Evolutionary conservation across 768 basidiomycete species (phyloP).

Genomic region (Lyophyllum semitale): DNA sequence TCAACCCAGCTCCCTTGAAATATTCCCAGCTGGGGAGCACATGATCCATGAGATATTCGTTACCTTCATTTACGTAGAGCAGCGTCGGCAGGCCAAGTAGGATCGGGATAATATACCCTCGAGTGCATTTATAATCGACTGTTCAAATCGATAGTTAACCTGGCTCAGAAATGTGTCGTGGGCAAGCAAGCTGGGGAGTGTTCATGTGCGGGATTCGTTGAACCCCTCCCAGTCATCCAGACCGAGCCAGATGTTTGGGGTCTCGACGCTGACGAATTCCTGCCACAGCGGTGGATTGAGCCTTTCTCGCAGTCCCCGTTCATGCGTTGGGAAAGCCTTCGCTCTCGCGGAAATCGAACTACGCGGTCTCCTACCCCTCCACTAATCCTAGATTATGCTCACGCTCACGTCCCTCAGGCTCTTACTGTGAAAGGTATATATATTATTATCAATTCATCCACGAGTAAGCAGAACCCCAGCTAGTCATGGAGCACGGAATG

Average conservation of each 20-base stretch:
- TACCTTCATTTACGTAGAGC: too few species aligned
- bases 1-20: too few species aligned
- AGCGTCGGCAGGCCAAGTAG: constrained; percentile 26
- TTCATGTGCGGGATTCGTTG: too few species aligned
- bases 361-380: constrained; percentile 5
- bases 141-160: too few species aligned
- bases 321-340: constrained; percentile 62
- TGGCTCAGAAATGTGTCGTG: too few species aligned
- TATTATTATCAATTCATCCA: constrained; percentile 4
- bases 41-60: constrained; percentile 27
- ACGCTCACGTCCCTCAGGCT: constrained; percentile 20
- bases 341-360: constrained; percentile 65
- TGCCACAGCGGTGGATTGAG: constrained; percentile 65
- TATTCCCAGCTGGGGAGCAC: constrained; percentile 20
- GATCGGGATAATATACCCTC: too few species aligned
- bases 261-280: constrained; percentile 53
- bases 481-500: neutral
- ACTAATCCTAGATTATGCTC: neutral
- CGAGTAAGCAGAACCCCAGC: neutral
- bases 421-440: constrained; percentile 34
- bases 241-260: constrained; percentile 60
- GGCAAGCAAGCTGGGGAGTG: too few species aligned
- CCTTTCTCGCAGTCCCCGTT: constrained; percentile 46
- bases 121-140: too few species aligned
- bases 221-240: too few species aligned